Base-by-base conservation (phyloP, 228 moss, liverwort and hornwort genomes). In the Sphagnum magellanicum region DNA sequence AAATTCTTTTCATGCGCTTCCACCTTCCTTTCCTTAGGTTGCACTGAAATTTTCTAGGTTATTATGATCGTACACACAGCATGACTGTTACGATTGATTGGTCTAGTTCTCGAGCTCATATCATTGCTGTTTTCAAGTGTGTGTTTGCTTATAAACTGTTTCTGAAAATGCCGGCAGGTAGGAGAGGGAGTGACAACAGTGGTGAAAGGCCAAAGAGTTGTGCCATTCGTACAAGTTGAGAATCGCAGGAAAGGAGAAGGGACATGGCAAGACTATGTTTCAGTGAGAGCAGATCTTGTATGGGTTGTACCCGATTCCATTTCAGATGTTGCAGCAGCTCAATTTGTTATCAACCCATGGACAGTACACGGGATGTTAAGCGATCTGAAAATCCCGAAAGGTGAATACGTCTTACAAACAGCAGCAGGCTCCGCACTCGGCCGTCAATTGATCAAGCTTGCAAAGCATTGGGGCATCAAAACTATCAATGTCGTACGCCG, bases 271-370 rank as follows among this genome's bases (percentile, higher is more conserved):
- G 88, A 94, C 66, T 94, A 74, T 61, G 83, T 88, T 17, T 79
- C 84, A 48, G 70, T 91, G 46, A 77, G 79, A 59, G 82, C 82
- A 59, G 89, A 88, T 49, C 61, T 83, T 71, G 52, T 85, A 57
- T 84, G 86, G 74, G 76, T 81, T 8, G 79, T 95, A 49, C 90
- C 92, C 5, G 83, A 83, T 67, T 75, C 88, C 4, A 71, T 95
- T 51, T 82, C 90, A 52, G 94, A 92, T 52, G 87, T 83, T 13
- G 68, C 76, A 13, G 90, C 92, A 4, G 85, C 88, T 15, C 90
- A 95, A 65, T 92, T 95, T 16, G 81, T 95, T 55, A 85, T 90
- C 70, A 95, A 95, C 59, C 94, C 90, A 6, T 92, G 94, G 94
- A 16, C 88, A 16, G 81, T 87, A 46, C 77, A 84, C 13, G 88